phyloP scores from a whole-genome alignment of 2,329 filamentous ascomycete species.

The Cladosporium sphaerospermum region DNA sequence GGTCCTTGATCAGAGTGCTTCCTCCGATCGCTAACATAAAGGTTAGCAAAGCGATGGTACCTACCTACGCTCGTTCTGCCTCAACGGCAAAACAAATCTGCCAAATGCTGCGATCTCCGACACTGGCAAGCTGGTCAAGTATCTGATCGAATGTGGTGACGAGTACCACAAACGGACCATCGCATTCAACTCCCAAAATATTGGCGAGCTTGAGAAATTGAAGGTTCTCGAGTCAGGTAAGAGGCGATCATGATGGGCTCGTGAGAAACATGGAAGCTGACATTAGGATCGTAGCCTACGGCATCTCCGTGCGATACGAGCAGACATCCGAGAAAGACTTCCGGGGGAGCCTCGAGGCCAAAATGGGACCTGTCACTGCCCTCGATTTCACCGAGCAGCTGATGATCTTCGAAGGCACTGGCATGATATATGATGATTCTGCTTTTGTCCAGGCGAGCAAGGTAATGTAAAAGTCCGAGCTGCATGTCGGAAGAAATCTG shows the following conservation, averaged over 20 bases:
- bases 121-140: constrained; percentile 7
- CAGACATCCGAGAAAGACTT: not conserved
- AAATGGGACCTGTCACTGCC: constrained; percentile 4
- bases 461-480: not conserved
- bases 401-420: constrained; percentile 8
- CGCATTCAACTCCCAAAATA: constrained; percentile 5
- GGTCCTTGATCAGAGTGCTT: not conserved
- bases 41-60: constrained; percentile 1
- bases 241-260: not conserved
- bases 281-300: not conserved
- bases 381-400: constrained; percentile 9
- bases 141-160: not conserved
- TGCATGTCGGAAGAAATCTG: too few relatives aligned
- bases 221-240: not conserved
- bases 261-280: not conserved
- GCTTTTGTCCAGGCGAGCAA: constrained; percentile 7
- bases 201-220: constrained; percentile 2
- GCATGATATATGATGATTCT: constrained; percentile 4
- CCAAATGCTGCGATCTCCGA: constrained; percentile 5
- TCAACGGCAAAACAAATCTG: not conserved
- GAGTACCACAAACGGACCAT: not conserved
- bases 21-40: too few relatives aligned
- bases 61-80: constrained; percentile 4
- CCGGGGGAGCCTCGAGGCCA: not conserved
- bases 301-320: constrained; percentile 7